Base-by-base conservation (phyloP, 306 rosid species). In the Quercus dentata region DNA sequence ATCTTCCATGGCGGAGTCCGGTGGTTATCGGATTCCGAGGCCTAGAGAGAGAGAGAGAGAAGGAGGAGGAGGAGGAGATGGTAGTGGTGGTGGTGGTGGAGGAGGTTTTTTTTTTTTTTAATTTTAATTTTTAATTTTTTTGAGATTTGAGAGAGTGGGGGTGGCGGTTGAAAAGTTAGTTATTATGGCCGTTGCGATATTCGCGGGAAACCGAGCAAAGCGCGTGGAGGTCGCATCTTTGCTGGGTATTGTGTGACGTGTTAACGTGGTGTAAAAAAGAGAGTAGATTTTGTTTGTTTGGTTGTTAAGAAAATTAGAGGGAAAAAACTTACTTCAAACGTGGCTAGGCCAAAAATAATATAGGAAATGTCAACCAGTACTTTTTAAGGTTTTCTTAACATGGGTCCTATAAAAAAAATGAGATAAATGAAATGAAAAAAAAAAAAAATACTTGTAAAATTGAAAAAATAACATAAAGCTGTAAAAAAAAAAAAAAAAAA, bases 1-100 rank as follows among this genome's bases (percentile, higher is more conserved):
- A 94, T 94, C 91, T 92, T 92, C 98, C 97, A 92, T 94, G 82
- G 93, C 93, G 94, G 93, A 91, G 81, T 91, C 98, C 97, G 89
- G 82, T 5, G 80, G 75, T 54, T 64, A 62, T 78, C 92, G 96
- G 94, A 88, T 88, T 88, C 97, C 97, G 93, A 92, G 25, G 68
- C 80, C 56, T 59, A 49, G 73, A 71, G 31, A 35, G 35, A 63
- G 61, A 56, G 70, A 33, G 49, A 15, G 63, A 23, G 18, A 54
- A 38, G 70, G 13, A 56, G 63, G 25, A 3, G 63, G 25, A 3
- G 28, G 54, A 71, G 33, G 21, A 41, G 21, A 62, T 30, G 41
- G 38, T 30, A 30, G 14, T 19, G 15, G 10, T 23, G 38, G 23
- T 41, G 57, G 57, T 25, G 27, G 27, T 25, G 27, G 25, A 23